Percentiles rank a stretch among this genome's conserved stretches.
These are phyloP conservation scores for Fusarium penzigii DNA, from an alignment of 2,329 filamentous ascomycete genomes.

Conservation along the genomic window DNA sequence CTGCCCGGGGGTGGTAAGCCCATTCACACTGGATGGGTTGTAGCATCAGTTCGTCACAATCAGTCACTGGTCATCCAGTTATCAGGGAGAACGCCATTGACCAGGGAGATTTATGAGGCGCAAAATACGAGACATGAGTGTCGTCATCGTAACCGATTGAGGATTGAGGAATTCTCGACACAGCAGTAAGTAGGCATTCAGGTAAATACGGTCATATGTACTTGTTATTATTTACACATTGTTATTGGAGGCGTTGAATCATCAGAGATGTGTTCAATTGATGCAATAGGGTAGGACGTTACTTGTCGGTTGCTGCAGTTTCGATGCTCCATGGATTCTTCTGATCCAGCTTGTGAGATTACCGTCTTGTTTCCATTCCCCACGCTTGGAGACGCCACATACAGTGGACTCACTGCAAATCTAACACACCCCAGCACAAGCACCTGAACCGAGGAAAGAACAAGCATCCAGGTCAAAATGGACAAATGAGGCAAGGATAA, in stretches of 20 bases:
- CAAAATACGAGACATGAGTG: conserved; percentile 1
- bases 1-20: background rate
- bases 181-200: no score
- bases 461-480: conserved; percentile 10
- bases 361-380: conserved; percentile 34
- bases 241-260: background rate
- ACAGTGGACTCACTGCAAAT: conserved; percentile 25
- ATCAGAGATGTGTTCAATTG: background rate
- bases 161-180: no score
- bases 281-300: background rate
- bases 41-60: conserved; percentile 2
- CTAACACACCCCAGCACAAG: conserved; percentile 23
- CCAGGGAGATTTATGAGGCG: conserved; percentile 3
- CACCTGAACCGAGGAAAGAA: conserved; percentile 26
- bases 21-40: conserved; percentile 5
- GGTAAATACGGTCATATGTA: no score
- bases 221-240: no score
- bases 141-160: conserved; percentile 3
- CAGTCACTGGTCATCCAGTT: conserved; percentile 1
- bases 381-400: conserved; percentile 25
- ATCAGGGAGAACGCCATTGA: conserved; percentile 16
- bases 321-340: conserved; percentile 7
- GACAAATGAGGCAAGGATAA: conserved; percentile 15
- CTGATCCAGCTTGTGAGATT: conserved; percentile 26
- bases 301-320: conserved; percentile 1